Evolutionary conservation across 2,329 filamentous ascomycete species (phyloP).

Genomic region (Coniochaeta sp.): DNA sequence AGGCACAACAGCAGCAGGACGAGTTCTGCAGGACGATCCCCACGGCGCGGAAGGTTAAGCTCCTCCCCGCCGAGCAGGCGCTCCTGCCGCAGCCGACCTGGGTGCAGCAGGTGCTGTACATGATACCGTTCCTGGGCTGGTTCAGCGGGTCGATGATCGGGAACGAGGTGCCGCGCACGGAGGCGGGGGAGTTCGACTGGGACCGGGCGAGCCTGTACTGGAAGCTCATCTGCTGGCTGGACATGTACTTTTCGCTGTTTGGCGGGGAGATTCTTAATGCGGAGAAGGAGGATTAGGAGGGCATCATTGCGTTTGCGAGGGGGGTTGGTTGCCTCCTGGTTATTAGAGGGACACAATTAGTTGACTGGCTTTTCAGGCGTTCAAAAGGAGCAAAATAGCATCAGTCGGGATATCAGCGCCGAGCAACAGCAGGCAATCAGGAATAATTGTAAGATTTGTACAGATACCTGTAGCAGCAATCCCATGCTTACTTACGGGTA

Average conservation of each 20-base stretch:
- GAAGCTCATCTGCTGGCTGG: slow-evolving; percentile 59
- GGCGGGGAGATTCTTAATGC: slow-evolving; percentile 49
- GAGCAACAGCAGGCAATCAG: no score
- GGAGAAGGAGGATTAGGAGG: slow-evolving; percentile 53
- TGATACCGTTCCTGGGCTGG: slow-evolving; percentile 65
- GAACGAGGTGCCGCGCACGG: slow-evolving; percentile 64
- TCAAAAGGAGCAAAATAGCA: no score
- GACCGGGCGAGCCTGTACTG: slow-evolving; percentile 59
- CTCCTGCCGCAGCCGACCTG: slow-evolving; percentile 62
- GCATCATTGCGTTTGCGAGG: no score
- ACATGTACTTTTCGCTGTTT: slow-evolving; percentile 51
- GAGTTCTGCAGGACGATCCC: slow-evolving; percentile 57
- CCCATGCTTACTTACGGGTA: not conserved
- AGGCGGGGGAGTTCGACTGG: slow-evolving; percentile 73
- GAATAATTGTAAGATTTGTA: no score
- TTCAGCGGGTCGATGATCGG: slow-evolving; percentile 69
- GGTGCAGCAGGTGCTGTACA: slow-evolving; percentile 55
- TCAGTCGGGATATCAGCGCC: no score
- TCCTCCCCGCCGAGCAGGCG: slow-evolving; percentile 64
- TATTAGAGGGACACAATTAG: not conserved
- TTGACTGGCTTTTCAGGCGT: not conserved
- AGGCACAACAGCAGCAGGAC: slow-evolving; percentile 17
- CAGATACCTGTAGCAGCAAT: no score
- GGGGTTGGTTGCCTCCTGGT: no score
- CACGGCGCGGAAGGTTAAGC: slow-evolving; percentile 55